A percentile compares a stretch with the other conserved stretches of the same genome.
Evolutionary conservation across 495 filamentous ascomycete genomes (phyloP).

Genomic region (Hypoxylon trugodes): DNA sequence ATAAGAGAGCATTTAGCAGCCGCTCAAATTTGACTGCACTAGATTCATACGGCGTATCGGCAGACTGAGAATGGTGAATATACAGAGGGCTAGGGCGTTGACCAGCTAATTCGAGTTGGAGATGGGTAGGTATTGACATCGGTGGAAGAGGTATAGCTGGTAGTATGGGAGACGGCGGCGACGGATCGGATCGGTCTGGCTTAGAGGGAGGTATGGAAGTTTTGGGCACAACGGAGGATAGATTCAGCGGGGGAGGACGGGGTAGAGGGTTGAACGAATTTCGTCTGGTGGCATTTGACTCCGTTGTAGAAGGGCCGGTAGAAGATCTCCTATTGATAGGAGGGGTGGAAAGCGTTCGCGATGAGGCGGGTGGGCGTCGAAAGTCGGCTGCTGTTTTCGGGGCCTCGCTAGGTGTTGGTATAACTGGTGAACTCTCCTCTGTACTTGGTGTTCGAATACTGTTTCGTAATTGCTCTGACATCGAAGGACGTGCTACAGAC

Average conservation of each 20-base stretch:
- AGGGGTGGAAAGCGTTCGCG: slow-evolving; percentile 56
- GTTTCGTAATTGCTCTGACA: slow-evolving; percentile 42
- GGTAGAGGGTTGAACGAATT: slow-evolving; percentile 47
- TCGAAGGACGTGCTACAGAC: slow-evolving; percentile 39
- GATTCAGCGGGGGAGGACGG: slow-evolving; percentile 43
- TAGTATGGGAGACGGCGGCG: slow-evolving; percentile 72
- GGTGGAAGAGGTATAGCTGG: slow-evolving; percentile 81
- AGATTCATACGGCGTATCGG: slow-evolving; percentile 90
- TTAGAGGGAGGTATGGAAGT: slow-evolving; percentile 26
- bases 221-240: slow-evolving; percentile 17
- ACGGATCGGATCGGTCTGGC: slow-evolving; percentile 38
- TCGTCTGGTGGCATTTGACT: slow-evolving; percentile 37
- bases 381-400: slow-evolving; percentile 42
- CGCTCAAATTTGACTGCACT: slow-evolving; percentile 95
- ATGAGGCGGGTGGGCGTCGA: slow-evolving; percentile 36
- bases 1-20: slow-evolving; percentile 84
- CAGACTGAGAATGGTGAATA: slow-evolving; percentile 76
- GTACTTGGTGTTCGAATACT: slow-evolving; percentile 6
- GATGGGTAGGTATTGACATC: slow-evolving; percentile 84
- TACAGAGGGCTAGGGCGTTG: slow-evolving; percentile 85
- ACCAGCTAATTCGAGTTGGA: slow-evolving; percentile 87
- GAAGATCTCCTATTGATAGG: slow-evolving; percentile 51
- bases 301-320: slow-evolving; percentile 34
- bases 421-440: slow-evolving; percentile 3
- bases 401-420: slow-evolving; percentile 5